Percentiles rank a stretch among this genome's conserved stretches.
Evolutionary conservation across 441 rosid species (phyloP).

Genomic region (Geranium incanum): DNA sequence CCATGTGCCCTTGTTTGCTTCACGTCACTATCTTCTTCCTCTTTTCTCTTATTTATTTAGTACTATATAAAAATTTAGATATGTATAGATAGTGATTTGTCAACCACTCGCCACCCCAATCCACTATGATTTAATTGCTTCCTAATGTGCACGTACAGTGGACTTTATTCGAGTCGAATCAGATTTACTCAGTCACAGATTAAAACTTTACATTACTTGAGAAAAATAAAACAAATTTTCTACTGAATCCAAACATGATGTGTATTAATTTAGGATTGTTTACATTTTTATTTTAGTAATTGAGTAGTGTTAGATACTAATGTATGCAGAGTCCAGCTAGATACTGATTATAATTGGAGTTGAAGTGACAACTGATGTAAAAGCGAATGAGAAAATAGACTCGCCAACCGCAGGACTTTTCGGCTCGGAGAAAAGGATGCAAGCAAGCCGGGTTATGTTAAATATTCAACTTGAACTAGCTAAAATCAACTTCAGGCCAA

Average conservation of each 20-base stretch:
- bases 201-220: too few relatives aligned
- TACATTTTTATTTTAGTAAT: too few relatives aligned
- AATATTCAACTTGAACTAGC: neutral
- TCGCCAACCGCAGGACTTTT: neutral
- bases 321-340: too few relatives aligned
- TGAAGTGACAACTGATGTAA: neutral
- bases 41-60: neutral
- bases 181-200: too few relatives aligned
- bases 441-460: neutral
- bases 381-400: neutral
- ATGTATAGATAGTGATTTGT: slow-evolving; percentile 32
- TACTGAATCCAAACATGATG: too few relatives aligned
- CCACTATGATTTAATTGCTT: neutral
- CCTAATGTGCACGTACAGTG: neutral
- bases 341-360: neutral
- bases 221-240: too few relatives aligned
- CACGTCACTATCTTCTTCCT: slow-evolving; percentile 1
- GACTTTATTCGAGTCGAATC: too few relatives aligned
- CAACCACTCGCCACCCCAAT: slow-evolving; percentile 26
- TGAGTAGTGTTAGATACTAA: too few relatives aligned
- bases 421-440: neutral
- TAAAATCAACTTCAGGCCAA: neutral
- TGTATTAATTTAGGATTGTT: too few relatives aligned
- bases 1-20: slow-evolving; percentile 33
- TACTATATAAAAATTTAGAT: slow-evolving; percentile 3